Conservation (phyloP, 306 rosid genomes). For the Cicer arietinum region DNA sequence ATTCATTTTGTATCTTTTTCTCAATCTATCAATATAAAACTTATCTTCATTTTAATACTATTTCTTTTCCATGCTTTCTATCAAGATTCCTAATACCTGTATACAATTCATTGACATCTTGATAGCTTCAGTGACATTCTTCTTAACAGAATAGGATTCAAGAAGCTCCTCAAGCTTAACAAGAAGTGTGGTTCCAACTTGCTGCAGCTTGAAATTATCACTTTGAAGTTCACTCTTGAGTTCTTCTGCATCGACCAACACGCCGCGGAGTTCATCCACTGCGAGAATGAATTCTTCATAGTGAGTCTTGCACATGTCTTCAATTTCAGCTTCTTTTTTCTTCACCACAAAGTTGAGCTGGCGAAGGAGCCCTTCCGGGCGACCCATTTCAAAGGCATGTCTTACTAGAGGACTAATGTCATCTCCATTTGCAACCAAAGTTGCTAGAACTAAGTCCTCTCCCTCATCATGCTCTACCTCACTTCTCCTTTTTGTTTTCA, state of each 20-base stretch:
- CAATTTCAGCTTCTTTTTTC: constrained; percentile 90
- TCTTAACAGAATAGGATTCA: constrained; percentile 77
- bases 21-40: too few relatives aligned
- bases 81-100: constrained; percentile 1
- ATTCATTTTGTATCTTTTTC: too few relatives aligned
- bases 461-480: constrained; percentile 68
- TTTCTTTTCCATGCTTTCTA: too few relatives aligned
- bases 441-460: constrained; percentile 85
- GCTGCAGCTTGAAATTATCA: constrained; percentile 88
- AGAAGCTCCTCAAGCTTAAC: constrained; percentile 90
- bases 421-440: constrained; percentile 87
- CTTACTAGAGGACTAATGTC: constrained; percentile 87
- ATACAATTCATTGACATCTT: constrained; percentile 77
- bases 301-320: constrained; percentile 97
- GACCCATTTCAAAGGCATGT: constrained; percentile 91
- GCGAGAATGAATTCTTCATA: constrained; percentile 96
- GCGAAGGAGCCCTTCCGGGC: constrained; percentile 79
- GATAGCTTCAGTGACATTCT: constrained; percentile 83
- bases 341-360: constrained; percentile 79
- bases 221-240: constrained; percentile 87
- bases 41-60: too few relatives aligned
- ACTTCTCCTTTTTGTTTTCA: constrained; percentile 61
- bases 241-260: constrained; percentile 94
- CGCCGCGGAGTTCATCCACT: constrained; percentile 95
- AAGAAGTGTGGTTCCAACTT: constrained; percentile 80